Base-by-base conservation (phyloP, 1,284 basidiomycete species). In the Tilletia setariae region DNA sequence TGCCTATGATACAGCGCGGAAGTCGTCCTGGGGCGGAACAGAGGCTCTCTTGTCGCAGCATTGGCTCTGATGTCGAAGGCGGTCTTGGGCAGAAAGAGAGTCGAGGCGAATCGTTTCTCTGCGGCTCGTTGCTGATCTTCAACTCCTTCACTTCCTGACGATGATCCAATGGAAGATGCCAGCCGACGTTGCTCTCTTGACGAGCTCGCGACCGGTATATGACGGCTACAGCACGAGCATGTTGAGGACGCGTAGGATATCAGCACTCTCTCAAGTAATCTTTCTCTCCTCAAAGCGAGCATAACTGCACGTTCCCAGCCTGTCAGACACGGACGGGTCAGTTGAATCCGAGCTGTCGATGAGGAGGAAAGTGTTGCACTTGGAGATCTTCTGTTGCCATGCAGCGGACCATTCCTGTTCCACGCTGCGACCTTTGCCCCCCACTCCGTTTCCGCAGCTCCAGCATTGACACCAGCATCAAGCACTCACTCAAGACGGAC, bases 1-100 rank as follows among this genome's bases (percentile, higher is more conserved):
- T 98, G 96, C 90, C 90, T 91, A 32, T 85, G 84, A 81, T 98
- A 98, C 15, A 98, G 85, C 1, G 87, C 87, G 42, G 89, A 88
- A 44, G 90, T 90, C 0, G 91, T 92, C 72, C 88, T 86, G 44
- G 84, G 82, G 66, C 88, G 86, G 75, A 90, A 90, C 21, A 86
- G 84, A 25, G 85, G 84, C 69, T 91, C 89, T 44, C 87, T 87
- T 68, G 88, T 87, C 9, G 86, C 85, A 1, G 90, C 88, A 77
- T 93, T 89, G 9, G 87, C 86, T 82, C 91, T 88, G 66, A 94
- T 86, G 0, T 91, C 88, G 79, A 98, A 93, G 0, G 85, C 74
- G 0, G 94, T 96, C 79, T 89, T 90, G 0, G 95, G 95, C 3
- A 98, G 87, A 2, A 89, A 86, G 6, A 98, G 85, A 1, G 93